Evolutionary conservation across 225 moss, liverwort and hornwort genomes (phyloP).

Genomic region (Lunularia cruciata): DNA sequence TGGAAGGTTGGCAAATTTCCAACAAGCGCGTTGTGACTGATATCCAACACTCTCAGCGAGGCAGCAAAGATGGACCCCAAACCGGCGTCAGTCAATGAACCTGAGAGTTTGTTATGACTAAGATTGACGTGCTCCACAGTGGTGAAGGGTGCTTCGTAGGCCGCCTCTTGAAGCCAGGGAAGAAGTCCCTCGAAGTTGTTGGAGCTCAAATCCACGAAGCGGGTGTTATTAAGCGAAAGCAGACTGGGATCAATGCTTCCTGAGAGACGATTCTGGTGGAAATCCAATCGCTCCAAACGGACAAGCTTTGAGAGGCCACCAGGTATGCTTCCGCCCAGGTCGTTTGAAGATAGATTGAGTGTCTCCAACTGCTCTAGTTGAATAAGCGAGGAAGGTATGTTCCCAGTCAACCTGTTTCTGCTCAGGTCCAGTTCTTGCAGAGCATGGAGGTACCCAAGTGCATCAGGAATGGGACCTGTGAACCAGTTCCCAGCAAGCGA

Average conservation of each 20-base stretch:
- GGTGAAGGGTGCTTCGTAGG: conserved; percentile 26
- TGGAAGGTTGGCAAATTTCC: conserved; percentile 57
- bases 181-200: conserved; percentile 59
- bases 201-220: conserved; percentile 66
- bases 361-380: conserved; percentile 45
- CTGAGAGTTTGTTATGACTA: conserved; percentile 37
- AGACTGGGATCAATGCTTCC: conserved; percentile 52
- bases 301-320: conserved; percentile 22
- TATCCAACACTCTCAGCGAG: conserved; percentile 55
- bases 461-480: conserved; percentile 48
- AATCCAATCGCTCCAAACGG: conserved; percentile 51
- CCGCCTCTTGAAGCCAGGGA: conserved; percentile 43
- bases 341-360: conserved; percentile 60
- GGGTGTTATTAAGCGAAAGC: conserved; percentile 49
- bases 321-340: conserved; percentile 48
- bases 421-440: conserved; percentile 63
- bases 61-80: conserved; percentile 13
- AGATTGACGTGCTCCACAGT: conserved; percentile 33
- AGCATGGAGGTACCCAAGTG: conserved; percentile 34
- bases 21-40: conserved; percentile 52
- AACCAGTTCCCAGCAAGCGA: conserved; percentile 49
- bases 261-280: conserved; percentile 63
- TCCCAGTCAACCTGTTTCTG: conserved; percentile 51
- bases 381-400: conserved; percentile 40
- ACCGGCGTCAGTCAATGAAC: neutral